Conservation (phyloP, 164 flowering plant species). For the Vitis rupestris region DNA sequence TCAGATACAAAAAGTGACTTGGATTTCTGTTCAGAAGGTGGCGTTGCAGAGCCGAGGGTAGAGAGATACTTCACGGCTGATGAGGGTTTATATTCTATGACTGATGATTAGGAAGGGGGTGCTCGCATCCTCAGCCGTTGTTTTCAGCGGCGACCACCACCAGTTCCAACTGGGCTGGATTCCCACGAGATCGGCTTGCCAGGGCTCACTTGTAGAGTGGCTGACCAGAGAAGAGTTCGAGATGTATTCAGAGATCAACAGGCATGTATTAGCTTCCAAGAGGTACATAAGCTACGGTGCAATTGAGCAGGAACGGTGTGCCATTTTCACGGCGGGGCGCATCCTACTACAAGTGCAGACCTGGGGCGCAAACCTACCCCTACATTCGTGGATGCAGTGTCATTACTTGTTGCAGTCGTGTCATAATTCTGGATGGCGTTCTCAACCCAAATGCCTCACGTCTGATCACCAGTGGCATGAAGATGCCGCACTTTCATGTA, state of each 20-base stretch:
- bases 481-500: too few species aligned
- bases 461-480: too few species aligned
- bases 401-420: constrained; percentile 58
- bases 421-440: too few species aligned
- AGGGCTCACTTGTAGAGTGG: constrained; percentile 50
- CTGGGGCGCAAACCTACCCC: constrained; percentile 72
- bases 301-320: constrained; percentile 48
- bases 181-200: constrained; percentile 29
- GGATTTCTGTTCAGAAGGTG: too few species aligned
- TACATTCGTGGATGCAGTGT: constrained; percentile 66
- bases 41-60: too few species aligned
- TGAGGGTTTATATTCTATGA: too few species aligned
- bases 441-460: too few species aligned
- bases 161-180: constrained; percentile 21
- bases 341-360: constrained; percentile 71
- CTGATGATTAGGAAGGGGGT: too few species aligned
- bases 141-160: constrained; percentile 23
- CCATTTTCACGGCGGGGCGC: constrained; percentile 73
- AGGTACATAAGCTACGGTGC: constrained; percentile 75
- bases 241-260: constrained; percentile 51
- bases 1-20: too few species aligned
- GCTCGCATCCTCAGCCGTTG: constrained; percentile 14
- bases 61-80: too few species aligned
- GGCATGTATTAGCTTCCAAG: constrained; percentile 56
- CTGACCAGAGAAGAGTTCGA: constrained; percentile 32